Evolutionary conservation across 108 stramenopile species (phyloP).

Genomic region (Pseudonitzschia multiseries): DNA sequence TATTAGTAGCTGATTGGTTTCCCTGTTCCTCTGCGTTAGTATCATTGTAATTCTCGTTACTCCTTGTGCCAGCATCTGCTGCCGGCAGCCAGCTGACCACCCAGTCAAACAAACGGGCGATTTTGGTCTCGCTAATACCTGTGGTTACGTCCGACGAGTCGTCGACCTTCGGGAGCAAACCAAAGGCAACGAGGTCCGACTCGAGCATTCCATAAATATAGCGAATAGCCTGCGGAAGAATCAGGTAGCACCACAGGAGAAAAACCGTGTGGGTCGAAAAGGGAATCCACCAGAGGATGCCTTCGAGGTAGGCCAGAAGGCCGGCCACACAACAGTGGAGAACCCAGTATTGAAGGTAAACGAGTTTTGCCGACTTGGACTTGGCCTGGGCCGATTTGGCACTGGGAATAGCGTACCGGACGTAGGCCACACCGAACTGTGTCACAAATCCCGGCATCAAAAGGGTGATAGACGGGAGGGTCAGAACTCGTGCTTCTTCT

Average conservation of each 20-base stretch:
- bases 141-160: neutral
- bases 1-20: neutral
- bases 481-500: constrained; percentile 55
- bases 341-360: constrained; percentile 80
- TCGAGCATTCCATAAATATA: constrained; percentile 51
- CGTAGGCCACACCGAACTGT: constrained; percentile 72
- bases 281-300: constrained; percentile 76
- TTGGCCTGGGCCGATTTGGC: constrained; percentile 50
- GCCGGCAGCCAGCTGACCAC: constrained; percentile 22
- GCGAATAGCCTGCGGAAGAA: constrained; percentile 48
- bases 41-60: neutral
- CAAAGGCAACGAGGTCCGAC: constrained; percentile 60
- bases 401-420: constrained; percentile 62
- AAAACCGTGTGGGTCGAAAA: constrained; percentile 71
- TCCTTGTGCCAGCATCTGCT: neutral
- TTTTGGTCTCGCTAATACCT: constrained; percentile 20
- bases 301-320: constrained; percentile 45
- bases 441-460: constrained; percentile 82
- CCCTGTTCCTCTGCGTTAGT: neutral
- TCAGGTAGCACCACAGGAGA: constrained; percentile 63
- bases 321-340: constrained; percentile 50
- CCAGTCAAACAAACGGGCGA: constrained; percentile 19
- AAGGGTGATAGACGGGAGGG: constrained; percentile 70
- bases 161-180: constrained; percentile 37
- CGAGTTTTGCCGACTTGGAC: constrained; percentile 25